Evolutionary conservation across 2,329 filamentous ascomycete species (phyloP).

Genomic region (Penicillium polonicum): DNA sequence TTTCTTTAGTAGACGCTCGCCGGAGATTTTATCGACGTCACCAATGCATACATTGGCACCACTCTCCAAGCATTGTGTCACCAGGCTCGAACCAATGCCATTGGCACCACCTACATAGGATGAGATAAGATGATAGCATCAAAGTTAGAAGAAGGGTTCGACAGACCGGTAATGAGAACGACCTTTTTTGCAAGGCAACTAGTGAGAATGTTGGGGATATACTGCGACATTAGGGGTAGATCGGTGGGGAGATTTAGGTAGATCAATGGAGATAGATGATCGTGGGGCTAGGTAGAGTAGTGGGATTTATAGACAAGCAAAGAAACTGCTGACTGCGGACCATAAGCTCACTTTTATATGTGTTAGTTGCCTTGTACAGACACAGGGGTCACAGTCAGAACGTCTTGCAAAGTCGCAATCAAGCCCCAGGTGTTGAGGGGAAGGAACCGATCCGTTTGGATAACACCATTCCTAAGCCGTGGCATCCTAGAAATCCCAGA

Average conservation of each 20-base stretch:
- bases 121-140: background rate
- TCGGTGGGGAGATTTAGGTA: background rate
- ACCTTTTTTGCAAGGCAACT: conserved; percentile 21
- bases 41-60: conserved; percentile 48
- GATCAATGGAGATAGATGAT: background rate
- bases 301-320: background rate
- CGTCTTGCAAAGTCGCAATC: background rate
- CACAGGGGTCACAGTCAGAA: background rate
- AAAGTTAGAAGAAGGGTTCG: background rate
- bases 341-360: background rate
- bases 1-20: conserved; percentile 29
- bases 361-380: background rate
- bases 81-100: conserved; percentile 46
- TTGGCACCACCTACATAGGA: conserved; percentile 42
- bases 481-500: too few species aligned
- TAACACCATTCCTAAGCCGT: background rate
- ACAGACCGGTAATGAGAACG: conserved; percentile 23
- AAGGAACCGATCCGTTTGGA: background rate
- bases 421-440: background rate
- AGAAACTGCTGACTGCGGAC: background rate
- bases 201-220: conserved; percentile 17
- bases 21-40: conserved; percentile 40
- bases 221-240: conserved; percentile 21
- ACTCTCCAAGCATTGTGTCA: conserved; percentile 39
- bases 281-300: background rate